phyloP scores from a whole-genome alignment of 495 filamentous ascomycete species.

The Xylaria cubensis region DNA sequence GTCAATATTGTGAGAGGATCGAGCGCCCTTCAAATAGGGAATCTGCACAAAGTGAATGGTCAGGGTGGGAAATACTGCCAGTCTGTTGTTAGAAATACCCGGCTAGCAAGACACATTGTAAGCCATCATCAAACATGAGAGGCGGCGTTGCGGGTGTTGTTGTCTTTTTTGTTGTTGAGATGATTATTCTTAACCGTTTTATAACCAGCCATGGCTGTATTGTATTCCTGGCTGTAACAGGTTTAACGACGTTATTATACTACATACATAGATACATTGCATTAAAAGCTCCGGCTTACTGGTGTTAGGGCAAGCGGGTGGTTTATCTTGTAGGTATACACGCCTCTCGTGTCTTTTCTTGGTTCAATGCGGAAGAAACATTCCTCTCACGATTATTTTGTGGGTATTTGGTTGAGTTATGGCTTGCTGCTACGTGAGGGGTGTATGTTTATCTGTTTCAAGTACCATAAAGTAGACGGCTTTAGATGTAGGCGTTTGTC shows the following conservation, averaged over 20 bases:
- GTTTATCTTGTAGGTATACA: neutral
- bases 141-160: conserved; percentile 19
- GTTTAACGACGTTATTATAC: conserved; percentile 8
- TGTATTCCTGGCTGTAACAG: neutral
- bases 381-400: neutral
- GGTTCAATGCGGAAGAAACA: neutral
- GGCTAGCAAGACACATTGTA: conserved; percentile 20
- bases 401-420: too few species aligned
- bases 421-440: neutral
- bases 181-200: conserved; percentile 2
- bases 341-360: neutral
- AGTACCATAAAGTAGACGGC: neutral
- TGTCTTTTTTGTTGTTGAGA: conserved; percentile 12
- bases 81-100: conserved; percentile 29
- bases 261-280: conserved; percentile 11
- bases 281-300: conserved; percentile 16
- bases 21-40: neutral
- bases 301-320: conserved; percentile 2
- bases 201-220: conserved; percentile 1
- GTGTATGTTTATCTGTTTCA: neutral
- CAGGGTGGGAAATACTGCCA: conserved; percentile 10
- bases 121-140: conserved; percentile 28
- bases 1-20: neutral
- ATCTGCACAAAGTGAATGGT: conserved; percentile 1
- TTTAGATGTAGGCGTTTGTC: neutral